Conservation (phyloP, 2,329 filamentous ascomycete genomes). For the Neonectria magnoliae region DNA sequence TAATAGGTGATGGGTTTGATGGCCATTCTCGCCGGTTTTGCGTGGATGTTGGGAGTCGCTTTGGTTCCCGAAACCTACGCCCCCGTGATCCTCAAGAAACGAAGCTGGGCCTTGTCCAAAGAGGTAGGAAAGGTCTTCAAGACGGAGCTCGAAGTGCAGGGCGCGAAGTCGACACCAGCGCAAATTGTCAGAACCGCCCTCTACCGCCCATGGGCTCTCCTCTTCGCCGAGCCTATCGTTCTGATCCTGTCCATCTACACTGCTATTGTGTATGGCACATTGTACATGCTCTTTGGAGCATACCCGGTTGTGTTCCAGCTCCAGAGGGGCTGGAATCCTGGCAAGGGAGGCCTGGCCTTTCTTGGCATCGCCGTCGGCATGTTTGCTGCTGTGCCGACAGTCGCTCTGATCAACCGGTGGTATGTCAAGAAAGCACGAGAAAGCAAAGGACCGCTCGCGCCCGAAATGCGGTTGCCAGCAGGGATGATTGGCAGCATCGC, state of each 20-base stretch:
- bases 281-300: slow-evolving; percentile 65
- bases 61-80: slow-evolving; percentile 68
- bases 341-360: slow-evolving; percentile 69
- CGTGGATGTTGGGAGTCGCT: slow-evolving; percentile 65
- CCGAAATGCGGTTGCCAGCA: slow-evolving; percentile 70
- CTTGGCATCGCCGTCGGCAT: slow-evolving; percentile 73
- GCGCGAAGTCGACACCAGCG: slow-evolving; percentile 53
- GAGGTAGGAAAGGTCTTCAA: slow-evolving; percentile 65
- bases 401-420: slow-evolving; percentile 62
- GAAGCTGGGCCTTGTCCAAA: slow-evolving; percentile 60
- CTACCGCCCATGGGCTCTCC: slow-evolving; percentile 69
- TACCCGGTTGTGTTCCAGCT: slow-evolving; percentile 71
- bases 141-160: slow-evolving; percentile 57
- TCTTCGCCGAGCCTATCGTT: slow-evolving; percentile 74
- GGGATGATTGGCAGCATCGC: slow-evolving; percentile 67
- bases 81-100: slow-evolving; percentile 63
- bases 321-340: slow-evolving; percentile 64
- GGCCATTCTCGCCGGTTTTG: slow-evolving; percentile 66
- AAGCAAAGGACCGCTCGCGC: slow-evolving; percentile 65
- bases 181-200: slow-evolving; percentile 65
- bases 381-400: slow-evolving; percentile 62
- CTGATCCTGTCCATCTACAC: slow-evolving; percentile 71
- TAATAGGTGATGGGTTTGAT: slow-evolving; percentile 66
- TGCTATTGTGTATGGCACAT: slow-evolving; percentile 64
- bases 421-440: slow-evolving; percentile 56